A percentile compares a stretch with the other conserved stretches of the same genome.
Conservation (phyloP, 2,329 filamentous ascomycete genomes). For the Madurella mycetomatis region DNA sequence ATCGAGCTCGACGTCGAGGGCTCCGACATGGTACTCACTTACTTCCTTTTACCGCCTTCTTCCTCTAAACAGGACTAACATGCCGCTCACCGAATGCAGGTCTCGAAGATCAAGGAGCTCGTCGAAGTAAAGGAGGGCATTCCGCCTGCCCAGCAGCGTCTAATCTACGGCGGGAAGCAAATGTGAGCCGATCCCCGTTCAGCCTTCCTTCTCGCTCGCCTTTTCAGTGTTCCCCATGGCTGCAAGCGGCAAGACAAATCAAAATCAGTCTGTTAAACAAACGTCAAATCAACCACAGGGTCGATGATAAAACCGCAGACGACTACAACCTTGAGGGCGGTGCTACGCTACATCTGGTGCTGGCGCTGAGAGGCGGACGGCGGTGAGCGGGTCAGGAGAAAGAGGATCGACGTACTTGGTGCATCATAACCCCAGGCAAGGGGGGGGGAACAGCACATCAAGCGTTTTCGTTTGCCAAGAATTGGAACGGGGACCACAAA, state of each 20-base stretch:
- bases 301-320: slow-evolving; percentile 86
- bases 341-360: slow-evolving; percentile 89
- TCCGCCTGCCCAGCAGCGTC: slow-evolving; percentile 88
- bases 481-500: not conserved
- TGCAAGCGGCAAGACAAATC: not conserved
- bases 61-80: not conserved
- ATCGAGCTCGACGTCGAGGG: slow-evolving; percentile 97
- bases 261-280: not conserved
- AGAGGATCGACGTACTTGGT: not conserved
- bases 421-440: too few relatives aligned
- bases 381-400: slow-evolving; percentile 1
- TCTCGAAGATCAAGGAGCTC: slow-evolving; percentile 95
- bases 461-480: not conserved
- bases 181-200: slow-evolving; percentile 58
- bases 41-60: not conserved
- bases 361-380: slow-evolving; percentile 79
- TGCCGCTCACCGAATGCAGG: slow-evolving; percentile 44
- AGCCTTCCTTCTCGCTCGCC: not conserved
- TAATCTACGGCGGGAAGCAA: slow-evolving; percentile 97
- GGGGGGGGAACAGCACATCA: not conserved
- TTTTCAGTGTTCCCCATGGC: too few relatives aligned
- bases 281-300: slow-evolving; percentile 49
- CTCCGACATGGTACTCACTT: slow-evolving; percentile 71
- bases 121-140: slow-evolving; percentile 99
- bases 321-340: slow-evolving; percentile 91